Base-by-base conservation (phyloP, 495 filamentous ascomycete species). In the Pyrenula aspistea region DNA sequence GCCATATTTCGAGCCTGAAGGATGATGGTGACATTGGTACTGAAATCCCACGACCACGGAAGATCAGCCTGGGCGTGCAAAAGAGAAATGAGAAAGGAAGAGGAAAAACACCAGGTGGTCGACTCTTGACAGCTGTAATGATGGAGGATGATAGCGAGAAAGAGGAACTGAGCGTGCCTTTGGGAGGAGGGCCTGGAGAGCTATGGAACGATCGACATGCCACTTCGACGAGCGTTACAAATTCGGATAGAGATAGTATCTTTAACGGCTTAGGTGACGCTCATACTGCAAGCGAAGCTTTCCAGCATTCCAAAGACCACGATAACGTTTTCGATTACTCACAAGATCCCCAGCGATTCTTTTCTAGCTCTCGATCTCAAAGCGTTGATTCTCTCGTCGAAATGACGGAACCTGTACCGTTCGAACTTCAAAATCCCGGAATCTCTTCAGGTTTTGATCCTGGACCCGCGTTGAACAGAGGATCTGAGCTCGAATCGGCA, bases 1-100 rank as follows among this genome's bases (percentile, higher is more conserved):
- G 93, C 2, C 91, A 96, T 72, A 63, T 95, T 48, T 54, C 72
- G 25, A 73, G 76, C 21, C 75, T 90, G 67, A 67, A 69, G 10
- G 66, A 72, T 49, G 81, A 84, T 50, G 70, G 67, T 21, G 79
- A 82, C 56, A 61, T 65, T 22, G 76, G 74, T 2, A 65, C 67
- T 12, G 47, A 20, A 22, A 52, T 21, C 3, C 50, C 15, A 3
- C 15, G 47, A 8, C 31, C 15, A 42, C 31, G 31, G 31, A 42
- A 42, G 15, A 4, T 15, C 31, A 42, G 4, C 4, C 31, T 8
- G 31, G 15, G 31, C 4, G 4, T 15, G 15, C 8, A 42, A 15
- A 42, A 42, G 31, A 15, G 15, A 4, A 42, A 42, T 4, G 15
- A 15, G 15, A 42, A 15, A 15, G 8, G 15, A 42, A 42, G 31